Evolutionary conservation across 2,329 filamentous ascomycete genomes (phyloP).

Genomic region (Botryotinia convoluta): DNA sequence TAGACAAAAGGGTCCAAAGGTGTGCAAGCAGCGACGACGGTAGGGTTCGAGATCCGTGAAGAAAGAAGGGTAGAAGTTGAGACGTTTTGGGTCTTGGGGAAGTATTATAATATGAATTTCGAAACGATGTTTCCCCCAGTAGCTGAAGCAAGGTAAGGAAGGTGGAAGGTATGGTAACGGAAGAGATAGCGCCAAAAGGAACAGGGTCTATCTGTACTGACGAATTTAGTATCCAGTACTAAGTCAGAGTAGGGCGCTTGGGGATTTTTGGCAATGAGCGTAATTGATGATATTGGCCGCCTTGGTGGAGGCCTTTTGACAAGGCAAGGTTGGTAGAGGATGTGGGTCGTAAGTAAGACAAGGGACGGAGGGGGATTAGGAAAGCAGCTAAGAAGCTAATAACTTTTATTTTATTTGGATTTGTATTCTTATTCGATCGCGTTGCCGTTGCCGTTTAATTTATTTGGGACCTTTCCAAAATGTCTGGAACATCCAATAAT

Average conservation of each 20-base stretch:
- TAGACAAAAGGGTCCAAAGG: constrained; percentile 25
- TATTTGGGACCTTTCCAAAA: constrained; percentile 1
- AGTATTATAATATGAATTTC: constrained; percentile 36
- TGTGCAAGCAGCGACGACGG: constrained; percentile 34
- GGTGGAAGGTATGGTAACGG: constrained; percentile 16
- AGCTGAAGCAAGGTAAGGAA: constrained; percentile 21
- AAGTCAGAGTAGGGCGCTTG: constrained; percentile 21
- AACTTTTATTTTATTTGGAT: neutral
- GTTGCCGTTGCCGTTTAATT: neutral
- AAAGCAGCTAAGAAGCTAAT: neutral
- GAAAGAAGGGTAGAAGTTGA: constrained; percentile 24
- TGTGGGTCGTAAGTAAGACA: constrained; percentile 18
- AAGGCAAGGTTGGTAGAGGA: neutral
- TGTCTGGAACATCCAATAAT: constrained; percentile 3
- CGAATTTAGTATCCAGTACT: constrained; percentile 21
- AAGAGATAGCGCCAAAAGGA: constrained; percentile 28
- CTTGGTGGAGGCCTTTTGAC: constrained; percentile 6
- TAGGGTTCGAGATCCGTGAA: constrained; percentile 28
- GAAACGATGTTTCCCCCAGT: constrained; percentile 25
- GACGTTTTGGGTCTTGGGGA: constrained; percentile 24
- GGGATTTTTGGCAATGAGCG: constrained; percentile 18
- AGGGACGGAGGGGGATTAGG: neutral
- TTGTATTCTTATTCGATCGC: neutral
- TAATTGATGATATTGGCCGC: constrained; percentile 20
- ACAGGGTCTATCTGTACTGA: constrained; percentile 23